Evolutionary conservation across 345 rosid species (phyloP), one percentile per base, ranked within the genome.

Genomic region (Euphorbia tirucalli): DNA sequence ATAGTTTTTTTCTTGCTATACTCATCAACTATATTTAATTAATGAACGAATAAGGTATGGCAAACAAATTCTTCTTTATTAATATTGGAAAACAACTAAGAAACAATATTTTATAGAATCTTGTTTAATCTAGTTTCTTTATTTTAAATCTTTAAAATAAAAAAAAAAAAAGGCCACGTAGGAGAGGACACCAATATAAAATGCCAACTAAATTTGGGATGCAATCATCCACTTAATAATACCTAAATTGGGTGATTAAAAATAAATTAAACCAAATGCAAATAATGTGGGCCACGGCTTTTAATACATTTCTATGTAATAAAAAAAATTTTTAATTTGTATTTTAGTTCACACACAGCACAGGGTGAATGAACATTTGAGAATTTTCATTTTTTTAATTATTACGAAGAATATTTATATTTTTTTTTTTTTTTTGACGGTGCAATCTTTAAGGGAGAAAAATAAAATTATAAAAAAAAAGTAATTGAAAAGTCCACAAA

Each of bases 401-500:
- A 41, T 41, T 41, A 41, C 5, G 9, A 41, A 41, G 3, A 41
- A 41, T 41, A 10, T 49, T 50, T 7, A 7, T n/a, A 44, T 19
- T n/a, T 11, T 10, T 7, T 27, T 55, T 28, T 15, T 41, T 31
- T 5, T 48, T 62, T 69, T 56, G 75, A 49, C 39, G 69, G 78
- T 62, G 65, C 46, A 39, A 32, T n/a, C n/a, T n/a, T n/a, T 35
- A 61, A 65, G 21, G 5, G 27, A 49, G 24, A 62, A 59, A 72
- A 37, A 21, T 4, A 39, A n/a, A n/a, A n/a, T n/a, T n/a, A n/a
- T n/a, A 22, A 64, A 64, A 11, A 37, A 39, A 64, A 15, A 44
- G 11, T 5, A 25, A 44, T 21, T 3, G 31, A 46, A 16, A 81
- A 81, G 84, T 82, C 84, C 85, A 74, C 79, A 70, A 52, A 58